Evolutionary conservation across 345 rosid species (phyloP).

Genomic region (Nasturtium officinale): DNA sequence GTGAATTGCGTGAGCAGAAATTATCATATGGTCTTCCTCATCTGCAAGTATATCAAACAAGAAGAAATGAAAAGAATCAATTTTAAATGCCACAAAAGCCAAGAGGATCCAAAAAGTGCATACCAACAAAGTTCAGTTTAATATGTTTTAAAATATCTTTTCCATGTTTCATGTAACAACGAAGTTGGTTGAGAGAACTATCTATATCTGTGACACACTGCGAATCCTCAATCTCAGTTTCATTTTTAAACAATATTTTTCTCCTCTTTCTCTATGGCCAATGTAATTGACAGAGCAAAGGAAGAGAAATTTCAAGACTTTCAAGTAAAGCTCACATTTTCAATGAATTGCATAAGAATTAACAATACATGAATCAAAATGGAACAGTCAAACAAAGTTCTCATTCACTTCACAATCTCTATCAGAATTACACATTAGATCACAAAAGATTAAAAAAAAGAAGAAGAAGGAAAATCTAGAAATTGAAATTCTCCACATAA

Average conservation of each 20-base stretch:
- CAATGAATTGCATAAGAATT: background rate
- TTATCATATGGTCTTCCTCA: conserved; percentile 77
- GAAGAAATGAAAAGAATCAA: background rate
- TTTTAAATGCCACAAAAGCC: background rate
- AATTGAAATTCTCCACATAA: background rate
- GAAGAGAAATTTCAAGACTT: background rate
- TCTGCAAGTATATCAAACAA: conserved; percentile 50
- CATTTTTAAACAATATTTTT: background rate
- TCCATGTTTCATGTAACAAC: background rate
- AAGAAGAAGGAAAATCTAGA: background rate
- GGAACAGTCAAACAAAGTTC: background rate
- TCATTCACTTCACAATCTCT: background rate
- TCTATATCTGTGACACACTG: background rate
- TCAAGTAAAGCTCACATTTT: background rate
- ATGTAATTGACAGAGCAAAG: background rate
- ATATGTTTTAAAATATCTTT: background rate
- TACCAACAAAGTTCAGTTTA: background rate
- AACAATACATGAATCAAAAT: background rate
- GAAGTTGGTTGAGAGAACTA: background rate
- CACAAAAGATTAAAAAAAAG: background rate
- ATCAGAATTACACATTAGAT: conserved; percentile 9
- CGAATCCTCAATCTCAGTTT: background rate
- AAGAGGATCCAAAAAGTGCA: background rate
- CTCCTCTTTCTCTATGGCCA: background rate
- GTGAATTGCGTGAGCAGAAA: conserved; percentile 65